Percentiles rank a stretch among this genome's conserved stretches.
These are phyloP conservation scores for Cordyceps fumosorosea DNA, from an alignment of 2,329 filamentous ascomycete genomes.

Conservation along the genomic window DNA sequence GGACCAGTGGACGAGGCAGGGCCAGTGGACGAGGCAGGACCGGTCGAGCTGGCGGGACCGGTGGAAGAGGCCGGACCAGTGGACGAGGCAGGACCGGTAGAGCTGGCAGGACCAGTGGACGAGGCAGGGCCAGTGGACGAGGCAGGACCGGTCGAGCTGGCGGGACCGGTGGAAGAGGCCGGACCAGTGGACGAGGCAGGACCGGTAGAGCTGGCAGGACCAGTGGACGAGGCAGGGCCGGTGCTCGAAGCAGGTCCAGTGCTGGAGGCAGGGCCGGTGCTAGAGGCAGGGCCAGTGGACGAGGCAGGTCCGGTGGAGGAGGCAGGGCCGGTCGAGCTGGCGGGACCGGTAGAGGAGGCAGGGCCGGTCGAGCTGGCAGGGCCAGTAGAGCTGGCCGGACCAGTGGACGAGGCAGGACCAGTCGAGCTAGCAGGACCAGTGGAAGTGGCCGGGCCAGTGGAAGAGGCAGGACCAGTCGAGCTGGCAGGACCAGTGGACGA, in stretches of 20 bases:
- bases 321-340: neutral
- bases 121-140: neutral
- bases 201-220: neutral
- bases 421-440: no score
- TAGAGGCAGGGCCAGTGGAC: neutral
- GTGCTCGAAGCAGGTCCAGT: neutral
- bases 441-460: neutral
- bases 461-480: neutral
- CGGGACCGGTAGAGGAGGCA: neutral
- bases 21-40: neutral
- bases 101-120: neutral
- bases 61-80: neutral
- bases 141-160: no score
- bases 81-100: neutral
- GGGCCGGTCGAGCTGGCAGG: no score
- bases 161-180: neutral
- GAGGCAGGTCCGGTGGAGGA: neutral
- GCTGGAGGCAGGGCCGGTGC: neutral
- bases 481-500: neutral
- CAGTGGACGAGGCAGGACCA: no score
- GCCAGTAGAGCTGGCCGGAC: no score
- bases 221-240: neutral
- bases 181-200: neutral
- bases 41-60: neutral
- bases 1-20: neutral